Conservation (phyloP, 106 monocot genomes). For the Acorus calamus region DNA sequence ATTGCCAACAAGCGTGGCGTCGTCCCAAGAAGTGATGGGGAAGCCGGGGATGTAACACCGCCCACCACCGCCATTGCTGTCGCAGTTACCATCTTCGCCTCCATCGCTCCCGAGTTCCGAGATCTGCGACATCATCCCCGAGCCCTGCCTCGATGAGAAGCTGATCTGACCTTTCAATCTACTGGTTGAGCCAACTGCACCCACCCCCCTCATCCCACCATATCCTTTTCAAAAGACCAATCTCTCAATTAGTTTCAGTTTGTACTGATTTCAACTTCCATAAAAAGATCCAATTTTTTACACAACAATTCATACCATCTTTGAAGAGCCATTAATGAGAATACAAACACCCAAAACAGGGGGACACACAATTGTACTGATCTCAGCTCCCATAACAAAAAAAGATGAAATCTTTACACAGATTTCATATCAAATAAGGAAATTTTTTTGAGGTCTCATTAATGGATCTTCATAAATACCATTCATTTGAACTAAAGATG, state of each 20-base stretch:
- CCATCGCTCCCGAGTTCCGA: slow-evolving; percentile 50
- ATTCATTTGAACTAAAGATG: slow-evolving; percentile 1
- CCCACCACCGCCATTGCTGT: slow-evolving; percentile 10
- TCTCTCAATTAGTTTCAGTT: background rate
- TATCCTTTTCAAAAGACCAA: slow-evolving; percentile 24
- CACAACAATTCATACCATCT: background rate
- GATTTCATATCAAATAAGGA: too few species aligned
- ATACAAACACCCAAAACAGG: too few species aligned
- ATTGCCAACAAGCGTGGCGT: slow-evolving; percentile 31
- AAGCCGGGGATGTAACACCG: slow-evolving; percentile 44
- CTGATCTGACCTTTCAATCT: slow-evolving; percentile 58
- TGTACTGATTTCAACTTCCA: too few species aligned
- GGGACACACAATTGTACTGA: too few species aligned
- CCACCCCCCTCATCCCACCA: slow-evolving; percentile 30
- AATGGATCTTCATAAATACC: background rate
- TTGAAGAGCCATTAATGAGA: background rate
- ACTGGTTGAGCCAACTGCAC: slow-evolving; percentile 5
- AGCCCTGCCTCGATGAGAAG: slow-evolving; percentile 65
- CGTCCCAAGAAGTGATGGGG: slow-evolving; percentile 56
- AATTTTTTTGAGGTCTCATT: too few species aligned
- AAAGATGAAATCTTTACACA: too few species aligned
- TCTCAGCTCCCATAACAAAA: too few species aligned
- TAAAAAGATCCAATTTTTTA: too few species aligned
- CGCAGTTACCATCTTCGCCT: slow-evolving; percentile 40
- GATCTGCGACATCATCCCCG: slow-evolving; percentile 62